A percentile compares a stretch with the other conserved stretches of the same genome.
Conservation (phyloP, 2,329 filamentous ascomycete species). For the Monosporascus cannonballus region DNA sequence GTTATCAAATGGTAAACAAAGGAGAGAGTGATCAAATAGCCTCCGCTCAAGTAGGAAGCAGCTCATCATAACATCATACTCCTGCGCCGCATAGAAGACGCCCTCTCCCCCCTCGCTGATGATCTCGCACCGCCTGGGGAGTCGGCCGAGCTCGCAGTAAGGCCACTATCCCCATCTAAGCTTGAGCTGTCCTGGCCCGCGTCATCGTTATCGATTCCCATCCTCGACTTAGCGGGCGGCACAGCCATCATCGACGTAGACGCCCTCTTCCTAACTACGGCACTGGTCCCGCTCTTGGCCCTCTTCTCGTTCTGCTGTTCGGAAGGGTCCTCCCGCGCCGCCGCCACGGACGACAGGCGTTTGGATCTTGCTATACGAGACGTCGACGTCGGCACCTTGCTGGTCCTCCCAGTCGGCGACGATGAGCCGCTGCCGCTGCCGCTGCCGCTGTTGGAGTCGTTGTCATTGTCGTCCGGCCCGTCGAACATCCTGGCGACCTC, state of each 20-base stretch:
- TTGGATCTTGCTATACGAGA: slow-evolving; percentile 30
- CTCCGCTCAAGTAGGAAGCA: too few species aligned
- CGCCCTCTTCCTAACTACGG: slow-evolving; percentile 29
- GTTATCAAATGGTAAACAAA: not conserved
- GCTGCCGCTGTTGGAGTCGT: not conserved
- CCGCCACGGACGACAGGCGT: slow-evolving; percentile 35
- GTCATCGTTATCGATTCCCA: slow-evolving; percentile 16
- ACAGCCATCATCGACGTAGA: slow-evolving; percentile 37
- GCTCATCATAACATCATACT: slow-evolving; percentile 53
- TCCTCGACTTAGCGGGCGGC: slow-evolving; percentile 24
- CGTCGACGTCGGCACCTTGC: slow-evolving; percentile 20
- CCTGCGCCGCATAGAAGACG: slow-evolving; percentile 39
- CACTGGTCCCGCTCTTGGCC: not conserved
- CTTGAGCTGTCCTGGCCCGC: slow-evolving; percentile 9
- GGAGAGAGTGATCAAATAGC: slow-evolving; percentile 4
- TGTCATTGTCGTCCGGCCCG: slow-evolving; percentile 45
- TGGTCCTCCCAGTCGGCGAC: slow-evolving; percentile 5
- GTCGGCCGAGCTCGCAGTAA: slow-evolving; percentile 19
- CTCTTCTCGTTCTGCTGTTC: slow-evolving; percentile 17
- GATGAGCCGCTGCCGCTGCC: not conserved
- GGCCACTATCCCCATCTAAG: slow-evolving; percentile 26
- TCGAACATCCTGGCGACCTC: slow-evolving; percentile 23
- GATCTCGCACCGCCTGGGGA: slow-evolving; percentile 12
- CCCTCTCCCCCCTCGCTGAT: slow-evolving; percentile 21
- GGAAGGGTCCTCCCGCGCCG: slow-evolving; percentile 20